A percentile compares a stretch with the other conserved stretches of the same genome.
phyloP scores from a whole-genome alignment of 2,329 filamentous ascomycete genomes.

The Trichoderma koningiopsis region DNA sequence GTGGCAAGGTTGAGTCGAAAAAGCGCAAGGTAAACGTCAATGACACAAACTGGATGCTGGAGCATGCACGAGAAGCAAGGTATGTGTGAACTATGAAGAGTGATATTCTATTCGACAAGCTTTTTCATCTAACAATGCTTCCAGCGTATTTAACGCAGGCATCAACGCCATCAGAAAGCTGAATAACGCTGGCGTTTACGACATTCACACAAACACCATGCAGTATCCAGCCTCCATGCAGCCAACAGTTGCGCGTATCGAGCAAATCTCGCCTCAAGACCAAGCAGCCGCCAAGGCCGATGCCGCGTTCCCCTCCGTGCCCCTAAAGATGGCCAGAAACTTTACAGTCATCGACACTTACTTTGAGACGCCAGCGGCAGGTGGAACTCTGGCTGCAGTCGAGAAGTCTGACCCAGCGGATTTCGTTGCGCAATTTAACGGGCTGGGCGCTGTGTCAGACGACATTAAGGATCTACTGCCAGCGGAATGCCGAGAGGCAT shows the following conservation, averaged over 20 bases:
- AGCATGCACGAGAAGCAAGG: conserved; percentile 91
- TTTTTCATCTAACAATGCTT: neutral
- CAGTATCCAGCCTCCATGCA: conserved; percentile 88
- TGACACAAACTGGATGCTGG: conserved; percentile 93
- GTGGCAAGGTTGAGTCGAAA: conserved; percentile 78
- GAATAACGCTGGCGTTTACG: conserved; percentile 79
- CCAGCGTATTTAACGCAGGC: conserved; percentile 79
- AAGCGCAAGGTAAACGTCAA: conserved; percentile 86
- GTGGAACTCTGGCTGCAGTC: conserved; percentile 50
- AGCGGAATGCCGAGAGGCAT: conserved; percentile 69
- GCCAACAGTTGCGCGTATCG: conserved; percentile 82
- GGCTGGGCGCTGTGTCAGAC: conserved; percentile 64
- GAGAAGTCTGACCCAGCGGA: conserved; percentile 47
- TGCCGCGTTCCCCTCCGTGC: conserved; percentile 50
- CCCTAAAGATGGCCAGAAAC: conserved; percentile 55
- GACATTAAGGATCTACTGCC: conserved; percentile 69
- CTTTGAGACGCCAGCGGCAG: conserved; percentile 54
- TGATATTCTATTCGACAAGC: conserved; percentile 15
- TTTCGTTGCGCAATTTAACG: conserved; percentile 57
- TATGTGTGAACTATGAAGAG: conserved; percentile 44
- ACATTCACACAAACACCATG: conserved; percentile 90
- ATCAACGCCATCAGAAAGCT: conserved; percentile 68
- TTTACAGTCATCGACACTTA: conserved; percentile 59
- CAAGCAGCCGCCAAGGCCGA: conserved; percentile 37
- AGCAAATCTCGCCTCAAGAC: conserved; percentile 61